A percentile compares a stretch with the other conserved stretches of the same genome.
Evolutionary conservation across 148 eudicot genomes (phyloP).

Genomic region (Cornus controversa): DNA sequence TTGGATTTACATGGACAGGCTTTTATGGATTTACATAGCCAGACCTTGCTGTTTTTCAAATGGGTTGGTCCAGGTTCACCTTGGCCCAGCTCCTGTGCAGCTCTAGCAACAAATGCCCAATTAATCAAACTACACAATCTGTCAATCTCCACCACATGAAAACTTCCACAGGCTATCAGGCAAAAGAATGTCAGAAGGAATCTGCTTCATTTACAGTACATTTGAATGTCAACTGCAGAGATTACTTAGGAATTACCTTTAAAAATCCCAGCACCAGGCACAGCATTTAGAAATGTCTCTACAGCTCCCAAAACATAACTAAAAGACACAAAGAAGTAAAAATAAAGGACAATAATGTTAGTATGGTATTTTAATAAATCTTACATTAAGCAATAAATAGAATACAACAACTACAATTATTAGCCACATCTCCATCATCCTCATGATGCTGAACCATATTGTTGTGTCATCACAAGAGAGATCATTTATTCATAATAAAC

Average conservation of each 20-base stretch:
- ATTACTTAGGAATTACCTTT: slow-evolving; percentile 46
- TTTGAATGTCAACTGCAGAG: slow-evolving; percentile 8
- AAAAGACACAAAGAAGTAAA: slow-evolving; percentile 25
- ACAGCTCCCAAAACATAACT: slow-evolving; percentile 99
- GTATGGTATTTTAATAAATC: neutral
- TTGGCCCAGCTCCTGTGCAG: neutral
- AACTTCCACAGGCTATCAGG: neutral
- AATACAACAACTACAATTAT: neutral
- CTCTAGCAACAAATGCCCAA: slow-evolving; percentile 4
- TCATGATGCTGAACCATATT: neutral
- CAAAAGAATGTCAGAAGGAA: neutral
- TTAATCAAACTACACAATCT: neutral
- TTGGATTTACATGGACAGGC: no score
- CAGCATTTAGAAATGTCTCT: slow-evolving; percentile 93
- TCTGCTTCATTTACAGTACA: neutral
- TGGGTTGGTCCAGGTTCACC: no score
- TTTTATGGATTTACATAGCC: no score
- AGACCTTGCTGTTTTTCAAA: neutral
- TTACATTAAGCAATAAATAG: neutral
- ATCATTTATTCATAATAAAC: slow-evolving; percentile 17
- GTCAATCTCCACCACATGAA: neutral
- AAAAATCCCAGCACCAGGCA: slow-evolving; percentile 89
- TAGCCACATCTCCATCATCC: slow-evolving; percentile 13
- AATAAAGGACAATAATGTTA: slow-evolving; percentile 11
- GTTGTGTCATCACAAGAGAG: slow-evolving; percentile 7